Base-by-base conservation (phyloP, 148 eudicot species). In the Amaranthus cruentus region DNA sequence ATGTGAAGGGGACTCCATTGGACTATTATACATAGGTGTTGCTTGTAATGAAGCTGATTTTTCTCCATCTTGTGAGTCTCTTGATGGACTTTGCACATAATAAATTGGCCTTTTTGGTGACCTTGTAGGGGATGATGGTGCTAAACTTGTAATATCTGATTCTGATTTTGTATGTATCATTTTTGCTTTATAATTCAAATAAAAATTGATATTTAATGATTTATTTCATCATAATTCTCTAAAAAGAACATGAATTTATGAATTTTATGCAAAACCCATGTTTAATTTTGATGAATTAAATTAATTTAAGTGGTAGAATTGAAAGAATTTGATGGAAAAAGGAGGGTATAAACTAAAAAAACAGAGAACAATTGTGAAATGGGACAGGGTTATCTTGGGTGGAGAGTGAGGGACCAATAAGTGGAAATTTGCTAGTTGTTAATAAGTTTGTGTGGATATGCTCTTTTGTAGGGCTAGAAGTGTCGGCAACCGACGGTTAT, bases 51-150 rank as follows among this genome's bases (percentile, higher is more conserved):
- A 87, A 1, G 89, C 76, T 0, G 89, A 88, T 75, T 95, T 95
- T 62, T 95, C 98, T 6, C 96, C 98, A 78, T 95, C 98, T 13
- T 90, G 91, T 4, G 97, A 95, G 57, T 95, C 98, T 57, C 98
- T 86, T 62, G 98, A 88, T 6, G 98, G 98, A 76, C 93, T 88
- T 71, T 91, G 97, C 2, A 95, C 98, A 52, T 70, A 95, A 80
- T 95, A 95, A 6, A 86, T 86, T 53, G 87, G 88, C 53, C 96
- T 71, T 52, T 91, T 95, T 4, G 98, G 98, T 54, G 98, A 94
- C 47, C 96, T 79, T 42, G 98, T 78, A 1, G 98, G 98, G 7
- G 98, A 94, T 70, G 98, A 93, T 53, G 96, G 87, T 21, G 93
- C 98, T 85, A 88, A 78, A 66, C 98, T 95, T 14, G 98, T 87